phyloP scores from a whole-genome alignment of 768 basidiomycete species.

The Rhizopogon salebrosus region DNA sequence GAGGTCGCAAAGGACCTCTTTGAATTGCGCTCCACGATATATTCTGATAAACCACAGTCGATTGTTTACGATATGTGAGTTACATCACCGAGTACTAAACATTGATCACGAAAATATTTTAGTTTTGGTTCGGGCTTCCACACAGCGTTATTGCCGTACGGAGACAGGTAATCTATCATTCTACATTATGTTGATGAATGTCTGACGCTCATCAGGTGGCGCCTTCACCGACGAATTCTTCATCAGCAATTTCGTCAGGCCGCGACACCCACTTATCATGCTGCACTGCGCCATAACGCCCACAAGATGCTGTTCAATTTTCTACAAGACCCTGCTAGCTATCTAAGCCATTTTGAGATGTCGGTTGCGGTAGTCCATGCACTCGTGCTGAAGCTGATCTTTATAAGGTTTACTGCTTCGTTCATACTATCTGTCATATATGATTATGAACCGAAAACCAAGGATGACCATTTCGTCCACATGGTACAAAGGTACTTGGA shows the following conservation, averaged over 20 bases:
- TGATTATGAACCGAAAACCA: not conserved
- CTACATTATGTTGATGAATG: no score
- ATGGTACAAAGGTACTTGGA: not conserved
- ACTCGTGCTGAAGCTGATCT: not conserved
- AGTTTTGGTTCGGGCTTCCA: conserved; percentile 11
- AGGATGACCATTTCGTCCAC: not conserved
- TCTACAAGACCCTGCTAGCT: no score
- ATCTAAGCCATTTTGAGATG: no score
- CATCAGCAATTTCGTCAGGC: no score
- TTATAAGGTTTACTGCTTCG: not conserved
- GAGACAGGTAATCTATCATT: conserved; percentile 4
- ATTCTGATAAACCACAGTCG: conserved; percentile 7
- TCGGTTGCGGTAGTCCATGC: no score
- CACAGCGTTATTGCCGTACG: conserved; percentile 10
- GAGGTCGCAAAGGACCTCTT: conserved; percentile 7
- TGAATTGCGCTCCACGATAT: conserved; percentile 7
- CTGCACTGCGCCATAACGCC: no score
- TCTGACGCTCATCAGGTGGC: no score
- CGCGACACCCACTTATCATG: no score
- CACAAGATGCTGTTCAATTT: no score
- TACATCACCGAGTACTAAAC: not conserved
- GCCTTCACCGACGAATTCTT: no score
- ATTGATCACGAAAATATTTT: not conserved
- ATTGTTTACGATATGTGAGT: conserved; percentile 4
- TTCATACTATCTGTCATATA: not conserved